These are phyloP conservation scores for Haplosporangium sp. DNA, from an alignment of 371 early-diverging fungal species.

Conservation along the genomic window DNA sequence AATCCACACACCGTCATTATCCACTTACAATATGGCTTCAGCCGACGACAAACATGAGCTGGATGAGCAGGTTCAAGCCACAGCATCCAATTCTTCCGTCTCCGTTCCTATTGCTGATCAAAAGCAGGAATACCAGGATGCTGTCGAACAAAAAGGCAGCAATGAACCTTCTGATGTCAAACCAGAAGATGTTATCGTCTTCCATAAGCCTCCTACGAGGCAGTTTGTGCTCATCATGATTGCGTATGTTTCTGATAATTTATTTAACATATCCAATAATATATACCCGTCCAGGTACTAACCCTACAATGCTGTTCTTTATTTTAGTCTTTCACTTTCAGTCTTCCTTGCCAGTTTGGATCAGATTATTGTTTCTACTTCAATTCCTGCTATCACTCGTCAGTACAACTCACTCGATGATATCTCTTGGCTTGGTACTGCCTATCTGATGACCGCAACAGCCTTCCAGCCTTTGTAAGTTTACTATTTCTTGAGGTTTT, in stretches of 20 bases:
- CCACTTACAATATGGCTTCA: not conserved
- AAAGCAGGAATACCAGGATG: not conserved
- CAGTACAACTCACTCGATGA: slow-evolving; percentile 76
- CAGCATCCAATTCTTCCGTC: not conserved
- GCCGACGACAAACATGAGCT: not conserved
- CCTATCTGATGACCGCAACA: slow-evolving; percentile 82
- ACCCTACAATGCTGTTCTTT: too few species aligned
- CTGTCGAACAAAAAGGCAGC: not conserved
- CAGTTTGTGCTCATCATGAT: slow-evolving; percentile 44
- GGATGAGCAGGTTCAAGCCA: not conserved
- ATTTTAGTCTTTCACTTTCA: slow-evolving; percentile 52
- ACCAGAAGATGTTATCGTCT: slow-evolving; percentile 17
- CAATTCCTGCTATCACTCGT: slow-evolving; percentile 79
- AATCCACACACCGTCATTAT: not conserved
- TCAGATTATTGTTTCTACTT: slow-evolving; percentile 85
- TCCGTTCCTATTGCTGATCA: not conserved
- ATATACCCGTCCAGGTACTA: not conserved
- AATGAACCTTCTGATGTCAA: slow-evolving; percentile 2
- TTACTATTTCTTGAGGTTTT: not conserved
- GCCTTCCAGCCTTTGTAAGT: slow-evolving; percentile 82
- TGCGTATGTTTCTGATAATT: slow-evolving; percentile 29
- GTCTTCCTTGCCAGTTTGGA: slow-evolving; percentile 76
- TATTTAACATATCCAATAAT: not conserved
- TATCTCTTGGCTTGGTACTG: slow-evolving; percentile 80
- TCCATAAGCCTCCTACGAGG: slow-evolving; percentile 44